Base-by-base conservation (phyloP, 495 filamentous ascomycete genomes). In the Neurospora pannonica region DNA sequence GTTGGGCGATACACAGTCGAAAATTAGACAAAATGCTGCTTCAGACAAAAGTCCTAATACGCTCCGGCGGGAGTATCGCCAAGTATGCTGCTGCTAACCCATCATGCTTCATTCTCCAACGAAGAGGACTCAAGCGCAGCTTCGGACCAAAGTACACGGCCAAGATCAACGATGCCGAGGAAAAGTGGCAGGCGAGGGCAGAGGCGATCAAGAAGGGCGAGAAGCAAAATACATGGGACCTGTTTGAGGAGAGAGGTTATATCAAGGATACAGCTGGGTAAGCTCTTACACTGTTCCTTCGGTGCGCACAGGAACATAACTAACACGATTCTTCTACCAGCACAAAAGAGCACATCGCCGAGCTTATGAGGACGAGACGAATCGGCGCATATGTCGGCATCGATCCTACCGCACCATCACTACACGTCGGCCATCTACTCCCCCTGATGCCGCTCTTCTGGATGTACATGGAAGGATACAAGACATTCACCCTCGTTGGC, bases 371-470 rank as follows among this genome's bases (percentile, higher is more conserved):
- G 8, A 81, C 85, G 42, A 91, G 91, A 78, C 86, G 92, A 74
- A 87, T 92, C 72, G 93, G 92, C 38, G 90, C 90, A 71, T 99
- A 99, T 79, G 92, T 92, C 46, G 96, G 96, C 73, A 87, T 99
- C 70, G 96, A 99, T 77, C 94, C 96, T 15, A 98, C 97, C 0
- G 97, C 95, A 4, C 87, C 89, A 36, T 97, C 95, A 5, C 84
- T 98, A 76, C 96, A 99, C 80, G 86, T 98, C 72, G 96, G 96
- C 38, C 94, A 99, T 81, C 89, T 99, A 73, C 83, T 98, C 11
- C 95, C 96, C 10, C 87, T 98, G 54, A 98, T 99, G 96, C 90
- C 94, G 1, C 82, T 98, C 37, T 95, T 94, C 74, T 98, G 96
- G 93, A 92, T 94, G 85, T 97, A 95, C 80, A 85, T 97, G 46